Percentiles rank a stretch among this genome's conserved stretches.
Evolutionary conservation across 1,284 basidiomycete genomes (phyloP).

Genomic region (Ustilago trichophora): DNA sequence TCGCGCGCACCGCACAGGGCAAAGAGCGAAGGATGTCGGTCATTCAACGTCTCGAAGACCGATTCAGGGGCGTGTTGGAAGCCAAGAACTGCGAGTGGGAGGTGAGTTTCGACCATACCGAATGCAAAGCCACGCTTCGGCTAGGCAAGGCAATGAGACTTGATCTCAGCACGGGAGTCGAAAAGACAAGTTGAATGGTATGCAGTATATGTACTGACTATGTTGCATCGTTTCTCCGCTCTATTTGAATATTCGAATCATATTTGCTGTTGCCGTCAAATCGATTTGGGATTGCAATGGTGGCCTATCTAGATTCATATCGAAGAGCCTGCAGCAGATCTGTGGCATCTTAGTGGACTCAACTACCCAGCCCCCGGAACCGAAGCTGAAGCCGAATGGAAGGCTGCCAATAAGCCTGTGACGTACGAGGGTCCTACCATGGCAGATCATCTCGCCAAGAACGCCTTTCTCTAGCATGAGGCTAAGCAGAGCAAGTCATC

Average conservation of each 20-base stretch:
- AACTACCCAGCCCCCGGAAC: slow-evolving; percentile 21
- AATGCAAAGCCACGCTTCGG: too few relatives aligned
- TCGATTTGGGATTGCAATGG: not conserved
- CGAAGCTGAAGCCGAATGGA: slow-evolving; percentile 24
- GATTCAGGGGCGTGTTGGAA: slow-evolving; percentile 5
- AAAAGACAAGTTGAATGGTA: too few relatives aligned
- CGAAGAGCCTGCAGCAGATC: slow-evolving; percentile 30
- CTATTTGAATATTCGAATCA: too few relatives aligned
- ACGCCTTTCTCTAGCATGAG: not conserved
- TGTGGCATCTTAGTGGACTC: slow-evolving; percentile 21
- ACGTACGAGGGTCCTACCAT: slow-evolving; percentile 24
- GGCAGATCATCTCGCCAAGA: slow-evolving; percentile 13
- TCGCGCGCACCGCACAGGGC: slow-evolving; percentile 10
- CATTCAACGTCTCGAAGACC: slow-evolving; percentile 6
- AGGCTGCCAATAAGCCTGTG: slow-evolving; percentile 14
- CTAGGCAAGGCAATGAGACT: too few relatives aligned
- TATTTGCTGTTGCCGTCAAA: too few relatives aligned
- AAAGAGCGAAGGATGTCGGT: slow-evolving; percentile 9
- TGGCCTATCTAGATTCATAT: slow-evolving; percentile 27
- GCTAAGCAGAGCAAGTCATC: not conserved
- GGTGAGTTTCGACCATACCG: slow-evolving; percentile 20
- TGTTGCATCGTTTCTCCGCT: too few relatives aligned
- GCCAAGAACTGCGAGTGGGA: slow-evolving; percentile 24
- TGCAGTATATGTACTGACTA: too few relatives aligned
- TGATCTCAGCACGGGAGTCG: too few relatives aligned